A percentile compares a stretch with the other conserved stretches of the same genome.
Conservation (phyloP, 202 grass and related monocot species). For the Carex sylvatica region DNA sequence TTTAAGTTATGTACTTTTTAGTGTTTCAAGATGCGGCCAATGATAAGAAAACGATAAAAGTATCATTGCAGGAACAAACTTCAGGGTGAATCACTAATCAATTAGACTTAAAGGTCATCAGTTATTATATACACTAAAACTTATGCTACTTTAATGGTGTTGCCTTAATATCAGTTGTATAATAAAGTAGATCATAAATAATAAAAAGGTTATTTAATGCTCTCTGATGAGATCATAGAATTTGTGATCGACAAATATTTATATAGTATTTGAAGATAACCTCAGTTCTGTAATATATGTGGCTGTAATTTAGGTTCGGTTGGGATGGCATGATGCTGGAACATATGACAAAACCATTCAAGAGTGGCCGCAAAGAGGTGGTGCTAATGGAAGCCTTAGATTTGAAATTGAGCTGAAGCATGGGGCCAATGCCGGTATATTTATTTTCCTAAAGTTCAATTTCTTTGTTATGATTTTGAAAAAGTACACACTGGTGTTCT, state of each 20-base stretch:
- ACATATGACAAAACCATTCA: slow-evolving; percentile 86
- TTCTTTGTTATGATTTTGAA: not conserved
- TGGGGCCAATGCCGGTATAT: slow-evolving; percentile 87
- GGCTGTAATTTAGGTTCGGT: slow-evolving; percentile 53
- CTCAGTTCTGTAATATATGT: not conserved
- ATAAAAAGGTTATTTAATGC: not conserved
- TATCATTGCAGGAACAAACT: not conserved
- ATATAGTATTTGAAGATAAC: not conserved
- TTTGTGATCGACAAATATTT: not conserved
- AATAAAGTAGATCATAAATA: not conserved
- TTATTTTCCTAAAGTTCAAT: slow-evolving; percentile 17
- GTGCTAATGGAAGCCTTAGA: slow-evolving; percentile 89
- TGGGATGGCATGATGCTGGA: slow-evolving; percentile 97
- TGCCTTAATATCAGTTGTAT: not conserved
- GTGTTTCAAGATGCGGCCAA: not conserved
- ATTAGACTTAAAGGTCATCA: not conserved
- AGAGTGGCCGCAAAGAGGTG: slow-evolving; percentile 85
- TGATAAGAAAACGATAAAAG: not conserved
- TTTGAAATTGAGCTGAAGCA: slow-evolving; percentile 87
- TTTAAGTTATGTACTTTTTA: not conserved
- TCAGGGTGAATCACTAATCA: not conserved
- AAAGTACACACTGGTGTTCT: not conserved
- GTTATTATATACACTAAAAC: not conserved
- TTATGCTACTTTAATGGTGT: not conserved
- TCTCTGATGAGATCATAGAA: not conserved